phyloP scores from a whole-genome alignment of 192 early-diverging fungal species.

The Dimargaris xerosporica region DNA sequence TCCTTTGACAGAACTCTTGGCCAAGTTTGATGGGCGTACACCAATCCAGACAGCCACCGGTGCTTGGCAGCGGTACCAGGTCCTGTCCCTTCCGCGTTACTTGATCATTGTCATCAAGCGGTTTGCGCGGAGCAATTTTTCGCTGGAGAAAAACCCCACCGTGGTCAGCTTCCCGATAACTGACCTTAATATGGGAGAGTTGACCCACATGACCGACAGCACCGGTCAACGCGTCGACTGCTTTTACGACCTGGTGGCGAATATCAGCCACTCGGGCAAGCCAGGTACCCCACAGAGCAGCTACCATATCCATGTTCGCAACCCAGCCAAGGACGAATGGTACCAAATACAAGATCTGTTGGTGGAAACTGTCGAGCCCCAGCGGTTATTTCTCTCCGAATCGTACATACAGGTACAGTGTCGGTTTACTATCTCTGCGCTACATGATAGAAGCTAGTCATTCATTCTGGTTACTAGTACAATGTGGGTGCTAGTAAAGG shows the following conservation, averaged over 20 bases:
- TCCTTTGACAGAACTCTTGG: conserved; percentile 58
- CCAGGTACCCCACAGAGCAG: conserved; percentile 43
- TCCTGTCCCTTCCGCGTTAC: conserved; percentile 64
- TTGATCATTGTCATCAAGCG: conserved; percentile 85
- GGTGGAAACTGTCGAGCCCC: conserved; percentile 82
- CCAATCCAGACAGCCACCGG: conserved; percentile 33
- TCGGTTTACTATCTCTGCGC: too few species aligned
- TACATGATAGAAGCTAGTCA: too few species aligned
- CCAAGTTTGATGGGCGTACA: conserved; percentile 70
- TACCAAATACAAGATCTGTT: conserved; percentile 87
- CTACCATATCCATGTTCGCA: conserved; percentile 75
- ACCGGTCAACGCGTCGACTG: conserved; percentile 21
- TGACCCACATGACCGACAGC: conserved; percentile 28
- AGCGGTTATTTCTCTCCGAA: conserved; percentile 88
- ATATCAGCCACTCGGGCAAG: conserved; percentile 80
- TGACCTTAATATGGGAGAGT: conserved; percentile 66
- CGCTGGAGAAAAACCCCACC: conserved; percentile 85
- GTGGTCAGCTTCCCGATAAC: conserved; percentile 91
- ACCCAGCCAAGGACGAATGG: conserved; percentile 74
- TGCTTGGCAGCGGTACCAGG: conserved; percentile 49
- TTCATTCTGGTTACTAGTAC: too few species aligned
- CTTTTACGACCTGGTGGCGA: conserved; percentile 78
- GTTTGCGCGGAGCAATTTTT: conserved; percentile 72
- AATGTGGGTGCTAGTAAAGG: too few species aligned
- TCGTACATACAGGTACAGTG: conserved; percentile 90